Conservation (phyloP, 139 green algal species). For the Chlamydomonas schloesseri region DNA sequence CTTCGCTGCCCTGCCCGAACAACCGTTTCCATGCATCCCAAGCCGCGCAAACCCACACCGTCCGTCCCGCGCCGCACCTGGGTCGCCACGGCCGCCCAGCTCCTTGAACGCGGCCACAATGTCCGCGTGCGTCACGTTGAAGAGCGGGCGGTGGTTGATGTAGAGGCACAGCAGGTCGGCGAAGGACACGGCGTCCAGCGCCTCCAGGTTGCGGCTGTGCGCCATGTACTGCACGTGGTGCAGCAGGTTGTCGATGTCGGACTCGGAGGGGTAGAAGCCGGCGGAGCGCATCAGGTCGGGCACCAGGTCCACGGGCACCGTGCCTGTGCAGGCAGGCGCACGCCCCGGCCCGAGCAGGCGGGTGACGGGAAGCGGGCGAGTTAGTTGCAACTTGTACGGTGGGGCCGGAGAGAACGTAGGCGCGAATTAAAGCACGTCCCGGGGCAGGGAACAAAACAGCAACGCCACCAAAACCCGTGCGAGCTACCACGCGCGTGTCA, state of each 20-base stretch:
- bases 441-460: too few relatives aligned
- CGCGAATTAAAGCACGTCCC: too few relatives aligned
- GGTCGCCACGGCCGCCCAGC: conserved; percentile 50
- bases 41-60: too few relatives aligned
- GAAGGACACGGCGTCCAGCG: conserved; percentile 58
- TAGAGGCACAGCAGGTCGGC: conserved; percentile 75
- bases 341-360: too few relatives aligned
- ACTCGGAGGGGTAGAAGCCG: conserved; percentile 78
- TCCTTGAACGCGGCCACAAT: conserved; percentile 65
- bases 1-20: too few relatives aligned
- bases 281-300: conserved; percentile 78
- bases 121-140: conserved; percentile 56
- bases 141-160: conserved; percentile 76
- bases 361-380: background rate
- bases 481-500: too few relatives aligned
- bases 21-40: too few relatives aligned
- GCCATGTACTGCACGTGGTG: conserved; percentile 58
- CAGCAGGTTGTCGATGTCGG: conserved; percentile 60
- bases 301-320: conserved; percentile 63
- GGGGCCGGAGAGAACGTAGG: too few relatives aligned
- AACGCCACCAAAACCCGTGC: too few relatives aligned
- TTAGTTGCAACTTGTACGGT: too few relatives aligned
- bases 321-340: too few relatives aligned
- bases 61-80: too few relatives aligned
- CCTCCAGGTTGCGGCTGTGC: conserved; percentile 42